Conservation (phyloP, 495 filamentous ascomycete genomes). For the Neurospora sp. region DNA sequence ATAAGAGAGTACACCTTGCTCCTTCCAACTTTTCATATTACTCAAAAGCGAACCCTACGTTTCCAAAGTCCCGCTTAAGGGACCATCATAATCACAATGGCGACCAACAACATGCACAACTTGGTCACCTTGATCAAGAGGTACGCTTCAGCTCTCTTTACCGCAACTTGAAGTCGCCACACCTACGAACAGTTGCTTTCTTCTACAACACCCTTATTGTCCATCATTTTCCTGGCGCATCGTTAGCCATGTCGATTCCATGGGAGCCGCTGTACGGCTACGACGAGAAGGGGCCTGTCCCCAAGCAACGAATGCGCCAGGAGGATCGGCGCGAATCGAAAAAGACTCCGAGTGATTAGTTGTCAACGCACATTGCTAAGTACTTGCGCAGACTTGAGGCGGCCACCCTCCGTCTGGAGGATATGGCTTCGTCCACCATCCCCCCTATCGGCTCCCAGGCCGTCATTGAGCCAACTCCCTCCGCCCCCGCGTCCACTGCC, state of each 20-base stretch:
- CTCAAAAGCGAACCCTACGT: neutral
- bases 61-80: neutral
- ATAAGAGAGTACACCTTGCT: neutral
- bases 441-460: conserved; percentile 18
- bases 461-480: conserved; percentile 17
- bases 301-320: neutral
- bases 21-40: neutral
- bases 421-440: conserved; percentile 72
- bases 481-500: conserved; percentile 10
- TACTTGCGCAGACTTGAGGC: conserved; percentile 77
- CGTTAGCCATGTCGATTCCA: neutral
- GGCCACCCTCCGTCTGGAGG: conserved; percentile 90
- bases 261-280: neutral
- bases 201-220: neutral
- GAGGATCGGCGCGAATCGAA: neutral
- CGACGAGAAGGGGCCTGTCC: neutral
- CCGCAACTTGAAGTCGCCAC: neutral
- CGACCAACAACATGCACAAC: conserved; percentile 78
- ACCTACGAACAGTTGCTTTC: neutral
- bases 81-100: conserved; percentile 29
- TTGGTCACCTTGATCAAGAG: conserved; percentile 95
- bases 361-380: conserved; percentile 12
- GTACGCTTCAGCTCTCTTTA: conserved; percentile 39
- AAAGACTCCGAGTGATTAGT: neutral
- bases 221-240: neutral